Evolutionary conservation across 257 asterid species (phyloP).

Genomic region (Paulownia fortunei): DNA sequence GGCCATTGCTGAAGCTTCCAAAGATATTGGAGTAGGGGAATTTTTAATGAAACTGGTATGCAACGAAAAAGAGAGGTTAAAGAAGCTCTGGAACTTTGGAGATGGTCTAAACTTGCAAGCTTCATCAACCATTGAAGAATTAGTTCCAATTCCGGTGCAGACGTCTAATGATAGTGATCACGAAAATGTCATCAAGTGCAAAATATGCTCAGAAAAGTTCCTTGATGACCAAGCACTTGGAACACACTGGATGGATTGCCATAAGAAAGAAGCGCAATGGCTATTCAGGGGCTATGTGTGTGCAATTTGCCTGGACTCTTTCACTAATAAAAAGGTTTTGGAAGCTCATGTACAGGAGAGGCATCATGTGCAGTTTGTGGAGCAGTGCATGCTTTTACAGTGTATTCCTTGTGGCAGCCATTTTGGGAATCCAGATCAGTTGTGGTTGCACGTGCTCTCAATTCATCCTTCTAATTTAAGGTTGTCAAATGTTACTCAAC

Average conservation of each 20-base stretch:
- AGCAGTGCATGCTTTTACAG: constrained; percentile 95
- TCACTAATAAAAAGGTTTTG: constrained; percentile 86
- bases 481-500: constrained; percentile 52
- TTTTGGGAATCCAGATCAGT: constrained; percentile 81
- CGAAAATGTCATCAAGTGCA: constrained; percentile 73
- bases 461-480: constrained; percentile 66
- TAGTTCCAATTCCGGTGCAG: constrained; percentile 40
- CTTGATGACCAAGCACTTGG: constrained; percentile 78
- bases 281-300: constrained; percentile 96
- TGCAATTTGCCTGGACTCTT: constrained; percentile 94
- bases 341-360: constrained; percentile 96
- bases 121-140: constrained; percentile 49
- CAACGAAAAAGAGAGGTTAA: constrained; percentile 78
- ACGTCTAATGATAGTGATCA: constrained; percentile 41
- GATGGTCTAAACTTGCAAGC: constrained; percentile 48
- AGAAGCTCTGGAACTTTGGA: constrained; percentile 75
- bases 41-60: constrained; percentile 66
- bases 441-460: constrained; percentile 89
- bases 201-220: constrained; percentile 69
- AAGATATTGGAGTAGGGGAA: constrained; percentile 64
- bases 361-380: constrained; percentile 88
- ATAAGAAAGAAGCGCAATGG: constrained; percentile 97
- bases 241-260: constrained; percentile 78
- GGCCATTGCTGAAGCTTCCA: constrained; percentile 94
- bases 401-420: constrained; percentile 91